Base-by-base conservation (phyloP, 345 rosid species). In the Eucalyptus pumila region DNA sequence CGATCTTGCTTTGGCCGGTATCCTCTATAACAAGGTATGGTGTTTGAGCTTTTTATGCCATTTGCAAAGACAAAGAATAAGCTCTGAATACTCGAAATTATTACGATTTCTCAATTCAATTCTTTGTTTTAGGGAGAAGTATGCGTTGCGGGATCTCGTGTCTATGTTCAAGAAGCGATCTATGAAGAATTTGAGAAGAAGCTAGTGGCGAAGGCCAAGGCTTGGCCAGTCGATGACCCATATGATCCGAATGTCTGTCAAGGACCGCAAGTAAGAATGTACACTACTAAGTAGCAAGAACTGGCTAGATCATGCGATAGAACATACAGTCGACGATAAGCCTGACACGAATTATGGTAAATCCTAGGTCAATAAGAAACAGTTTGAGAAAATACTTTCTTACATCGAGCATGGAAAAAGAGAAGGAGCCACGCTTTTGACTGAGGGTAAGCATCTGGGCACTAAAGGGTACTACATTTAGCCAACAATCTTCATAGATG, bases 141-240 rank as follows among this genome's bases (percentile, higher is more conserved):
- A 27, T 97, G 98, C 7, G 93, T 92, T 14, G 95, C 98, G 14
- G 88, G 96, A 87, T 96, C 99, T 50, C 96, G 99, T 30, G 95
- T 95, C 19, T 96, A 88, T 89, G 98, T 96, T 23, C 99, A 97
- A 87, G 99, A 95, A 90, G 95, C 94, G 23, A 94, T 97, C 42
- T 96, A 95, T 62, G 96, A 94, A 72, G 91, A 93, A 86, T 89
- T 95, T 49, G 94, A 88, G 19, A 89, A 90, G 88, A 95, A 96
- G 76, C 62, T 95, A 90, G 93, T 89, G 6, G 96, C 92, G 86
- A 95, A 95, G 88, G 94, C 95, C 13, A 93, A 94, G 90, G 76
- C 69, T 21, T 93, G 96, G 94, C 87, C 86, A 6, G 95, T 96
- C 16, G 99, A 96, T 12, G 97, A 97, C 86, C 97, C 98, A 83